A percentile compares a stretch with the other conserved stretches of the same genome.
These are phyloP conservation scores for Hericium erinaceus DNA, from an alignment of 768 basidiomycete species.

Conservation along the genomic window DNA sequence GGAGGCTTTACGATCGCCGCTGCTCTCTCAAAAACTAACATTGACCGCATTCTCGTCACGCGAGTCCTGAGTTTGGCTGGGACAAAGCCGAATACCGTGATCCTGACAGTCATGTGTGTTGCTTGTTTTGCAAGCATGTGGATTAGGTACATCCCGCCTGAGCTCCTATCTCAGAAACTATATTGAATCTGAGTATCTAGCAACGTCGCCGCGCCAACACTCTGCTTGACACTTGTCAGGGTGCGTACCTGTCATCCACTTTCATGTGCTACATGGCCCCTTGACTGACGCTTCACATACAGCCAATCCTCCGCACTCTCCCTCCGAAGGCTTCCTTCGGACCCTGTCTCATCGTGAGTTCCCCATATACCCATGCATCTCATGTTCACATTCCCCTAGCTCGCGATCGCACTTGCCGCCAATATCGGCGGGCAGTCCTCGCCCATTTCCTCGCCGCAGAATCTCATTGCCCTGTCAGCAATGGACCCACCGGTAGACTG, in stretches of 20 bases:
- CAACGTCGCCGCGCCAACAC: slow-evolving; percentile 95
- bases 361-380: background rate
- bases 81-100: slow-evolving; percentile 72
- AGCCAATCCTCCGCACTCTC: slow-evolving; percentile 92
- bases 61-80: slow-evolving; percentile 87
- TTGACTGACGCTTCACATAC: background rate
- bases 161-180: background rate
- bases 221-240: slow-evolving; percentile 93
- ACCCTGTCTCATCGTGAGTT: slow-evolving; percentile 81
- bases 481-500: slow-evolving; percentile 87
- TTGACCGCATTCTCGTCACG: slow-evolving; percentile 87
- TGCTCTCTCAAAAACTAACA: slow-evolving; percentile 89
- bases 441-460: slow-evolving; percentile 96
- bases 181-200: slow-evolving; percentile 27
- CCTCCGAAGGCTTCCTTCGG: slow-evolving; percentile 82
- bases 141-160: slow-evolving; percentile 58
- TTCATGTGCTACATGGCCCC: slow-evolving; percentile 4
- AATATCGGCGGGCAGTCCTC: slow-evolving; percentile 98
- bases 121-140: slow-evolving; percentile 99
- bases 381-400: slow-evolving; percentile 31
- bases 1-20: slow-evolving; percentile 98
- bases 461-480: slow-evolving; percentile 80
- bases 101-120: slow-evolving; percentile 92
- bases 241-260: slow-evolving; percentile 27
- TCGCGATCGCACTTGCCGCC: slow-evolving; percentile 95